These are phyloP conservation scores for Euphorbia pulcherrima DNA, from an alignment of 345 rosid genomes.

Conservation along the genomic window DNA sequence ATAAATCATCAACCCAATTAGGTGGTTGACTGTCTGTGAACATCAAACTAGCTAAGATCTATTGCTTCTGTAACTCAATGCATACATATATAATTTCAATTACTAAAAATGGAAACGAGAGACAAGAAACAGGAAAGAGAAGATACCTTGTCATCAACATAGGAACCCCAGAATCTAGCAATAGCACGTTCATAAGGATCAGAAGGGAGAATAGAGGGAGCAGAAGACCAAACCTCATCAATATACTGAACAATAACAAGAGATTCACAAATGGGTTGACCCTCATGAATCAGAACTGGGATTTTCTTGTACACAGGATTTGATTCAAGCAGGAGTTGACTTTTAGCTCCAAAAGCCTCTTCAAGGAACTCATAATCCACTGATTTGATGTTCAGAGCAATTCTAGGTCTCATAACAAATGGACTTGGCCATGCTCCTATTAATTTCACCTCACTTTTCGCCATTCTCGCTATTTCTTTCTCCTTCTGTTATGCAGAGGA, in stretches of 20 bases:
- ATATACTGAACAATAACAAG: conserved; percentile 61
- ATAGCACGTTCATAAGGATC: conserved; percentile 59
- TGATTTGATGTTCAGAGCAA: conserved; percentile 66
- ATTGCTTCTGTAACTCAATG: too few species aligned
- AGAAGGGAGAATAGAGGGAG: conserved; percentile 61
- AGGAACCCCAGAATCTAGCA: conserved; percentile 76
- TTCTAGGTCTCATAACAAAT: conserved; percentile 58
- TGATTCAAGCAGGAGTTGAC: conserved; percentile 59
- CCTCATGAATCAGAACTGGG: conserved; percentile 70
- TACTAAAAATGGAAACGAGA: too few species aligned
- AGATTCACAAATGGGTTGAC: conserved; percentile 56
- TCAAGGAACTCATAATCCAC: conserved; percentile 51
- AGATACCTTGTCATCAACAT: conserved; percentile 59
- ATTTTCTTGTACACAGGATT: conserved; percentile 80
- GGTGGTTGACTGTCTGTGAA: too few species aligned
- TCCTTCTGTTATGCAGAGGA: background rate
- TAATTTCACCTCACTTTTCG: conserved; percentile 51
- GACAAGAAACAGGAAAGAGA: too few species aligned
- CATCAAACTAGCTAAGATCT: too few species aligned
- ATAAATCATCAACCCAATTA: too few species aligned
- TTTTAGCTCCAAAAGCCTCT: conserved; percentile 49
- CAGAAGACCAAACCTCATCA: conserved; percentile 63
- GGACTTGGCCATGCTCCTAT: conserved; percentile 86
- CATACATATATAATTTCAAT: too few species aligned
- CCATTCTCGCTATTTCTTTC: conserved; percentile 15